Evolutionary conservation across 2,329 filamentous ascomycete genomes (phyloP), one percentile per base, ranked within the genome.

Genomic region (Xylariales sp.): DNA sequence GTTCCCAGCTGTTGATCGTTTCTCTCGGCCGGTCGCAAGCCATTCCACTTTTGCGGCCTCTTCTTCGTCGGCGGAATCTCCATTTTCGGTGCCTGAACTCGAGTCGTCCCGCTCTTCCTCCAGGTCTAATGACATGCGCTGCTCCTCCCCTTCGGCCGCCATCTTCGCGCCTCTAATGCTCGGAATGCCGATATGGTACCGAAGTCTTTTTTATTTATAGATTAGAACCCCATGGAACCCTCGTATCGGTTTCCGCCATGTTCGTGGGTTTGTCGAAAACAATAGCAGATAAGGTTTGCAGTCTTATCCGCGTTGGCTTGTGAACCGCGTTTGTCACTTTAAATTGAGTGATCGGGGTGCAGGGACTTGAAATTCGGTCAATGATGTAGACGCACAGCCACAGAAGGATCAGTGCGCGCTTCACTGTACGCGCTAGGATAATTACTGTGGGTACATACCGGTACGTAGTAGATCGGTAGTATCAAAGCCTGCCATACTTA

Each of bases 1-100:
- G 59, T 88, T 90, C 44, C 89, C 89, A 15, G 89, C 89, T 1
- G 86, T 95, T 10, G 83, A 82, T 48, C 89, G 84, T 62, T 81
- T 86, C 50, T 79, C 71, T 45, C 89, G 84, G 27, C 80, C 80
- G 4, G 83, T 86, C 33, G 83, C 83, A 27, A 91, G 75, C 72
- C 82, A 85, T 69, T 87, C 80, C 39, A 83, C 66, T 45, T 63
- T 52, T 32, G 50, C 51, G 31, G 50, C 52, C 5, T 54, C 47
- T 10, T 45, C 44, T 4, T 35, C 47, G 40, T 55, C 52, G 19
- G 58, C 53, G 5, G 56, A 61, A 42, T 51, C 55, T 41, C 59
- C 64, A 51, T 60, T 57, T 42, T 65, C 66, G 49, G 58, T 68
- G 37, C 58, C 64, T 25, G 51, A 57, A 42, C 59, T 59, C 4